phyloP scores from a whole-genome alignment of 495 filamentous ascomycete species.

The Aspergillus nanangensis region DNA sequence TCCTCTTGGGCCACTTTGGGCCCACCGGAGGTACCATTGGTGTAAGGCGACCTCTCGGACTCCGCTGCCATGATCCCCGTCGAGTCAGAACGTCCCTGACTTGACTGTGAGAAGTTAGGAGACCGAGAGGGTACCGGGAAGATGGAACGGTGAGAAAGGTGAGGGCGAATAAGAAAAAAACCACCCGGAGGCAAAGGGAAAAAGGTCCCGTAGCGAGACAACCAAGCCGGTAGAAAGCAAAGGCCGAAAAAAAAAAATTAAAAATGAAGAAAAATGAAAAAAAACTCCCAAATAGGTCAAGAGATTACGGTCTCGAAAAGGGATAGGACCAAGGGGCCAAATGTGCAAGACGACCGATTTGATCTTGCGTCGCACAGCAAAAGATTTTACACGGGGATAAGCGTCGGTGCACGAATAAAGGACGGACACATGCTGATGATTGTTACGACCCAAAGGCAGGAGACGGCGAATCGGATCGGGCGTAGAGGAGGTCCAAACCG shows the following conservation, averaged over 20 bases:
- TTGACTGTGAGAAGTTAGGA: conserved; percentile 37
- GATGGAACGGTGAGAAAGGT: conserved; percentile 18
- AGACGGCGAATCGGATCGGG: conserved; percentile 4
- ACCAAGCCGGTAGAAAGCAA: conserved; percentile 9
- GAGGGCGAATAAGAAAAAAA: conserved; percentile 11
- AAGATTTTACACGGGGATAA: conserved; percentile 34
- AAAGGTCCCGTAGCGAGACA: conserved; percentile 17
- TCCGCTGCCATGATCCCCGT: conserved; percentile 39
- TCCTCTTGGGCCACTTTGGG: conserved; percentile 27
- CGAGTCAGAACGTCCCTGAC: conserved; percentile 30
- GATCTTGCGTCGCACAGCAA: conserved; percentile 26
- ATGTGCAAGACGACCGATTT: too few relatives aligned
- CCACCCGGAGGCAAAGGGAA: conserved; percentile 1
- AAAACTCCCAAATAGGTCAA: conserved; percentile 1
- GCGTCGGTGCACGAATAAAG: conserved; percentile 33
- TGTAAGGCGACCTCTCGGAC: conserved; percentile 41
- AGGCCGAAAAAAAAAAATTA: conserved; percentile 5
- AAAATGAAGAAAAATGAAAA: background rate
- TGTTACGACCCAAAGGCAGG: too few relatives aligned
- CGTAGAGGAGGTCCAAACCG: background rate
- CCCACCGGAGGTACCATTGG: conserved; percentile 30
- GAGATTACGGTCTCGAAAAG: conserved; percentile 9
- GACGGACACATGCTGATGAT: conserved; percentile 43
- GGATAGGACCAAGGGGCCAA: background rate
- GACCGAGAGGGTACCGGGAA: conserved; percentile 32